These are phyloP conservation scores for Diaporthe nobilis DNA, from an alignment of 2,329 filamentous ascomycete species.

Conservation along the genomic window DNA sequence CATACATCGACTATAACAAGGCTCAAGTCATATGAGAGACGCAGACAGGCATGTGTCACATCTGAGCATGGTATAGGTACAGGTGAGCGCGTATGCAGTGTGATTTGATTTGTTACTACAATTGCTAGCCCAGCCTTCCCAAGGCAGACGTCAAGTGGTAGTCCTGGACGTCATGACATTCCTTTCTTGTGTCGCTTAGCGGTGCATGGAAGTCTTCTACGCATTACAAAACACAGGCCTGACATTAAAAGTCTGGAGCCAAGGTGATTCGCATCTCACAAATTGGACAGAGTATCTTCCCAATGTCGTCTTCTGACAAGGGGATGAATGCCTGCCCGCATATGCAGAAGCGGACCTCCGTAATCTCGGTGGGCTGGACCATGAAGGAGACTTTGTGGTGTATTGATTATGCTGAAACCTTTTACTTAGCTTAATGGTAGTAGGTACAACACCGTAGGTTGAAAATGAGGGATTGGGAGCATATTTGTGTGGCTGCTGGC, in stretches of 20 bases:
- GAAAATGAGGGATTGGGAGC: not conserved
- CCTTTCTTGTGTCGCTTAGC: not conserved
- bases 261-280: not conserved
- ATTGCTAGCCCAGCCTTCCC: not conserved
- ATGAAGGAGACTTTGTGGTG: not conserved
- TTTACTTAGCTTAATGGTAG: not conserved
- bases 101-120: not conserved
- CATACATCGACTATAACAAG: not conserved
- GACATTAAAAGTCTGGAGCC: not conserved
- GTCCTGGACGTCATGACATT: not conserved
- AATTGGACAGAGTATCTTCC: conserved; percentile 1
- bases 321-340: conserved; percentile 7
- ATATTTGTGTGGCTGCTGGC: not conserved
- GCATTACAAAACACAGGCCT: not conserved
- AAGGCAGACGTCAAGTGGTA: not conserved
- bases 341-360: not conserved
- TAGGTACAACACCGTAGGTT: not conserved
- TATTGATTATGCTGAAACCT: not conserved
- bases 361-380: conserved; percentile 9
- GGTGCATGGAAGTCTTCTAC: not conserved
- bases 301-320: not conserved
- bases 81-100: too few species aligned
- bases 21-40: not conserved
- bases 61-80: not conserved
- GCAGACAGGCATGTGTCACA: not conserved